phyloP scores from a whole-genome alignment of 345 rosid genomes.

The Salix exigua region DNA sequence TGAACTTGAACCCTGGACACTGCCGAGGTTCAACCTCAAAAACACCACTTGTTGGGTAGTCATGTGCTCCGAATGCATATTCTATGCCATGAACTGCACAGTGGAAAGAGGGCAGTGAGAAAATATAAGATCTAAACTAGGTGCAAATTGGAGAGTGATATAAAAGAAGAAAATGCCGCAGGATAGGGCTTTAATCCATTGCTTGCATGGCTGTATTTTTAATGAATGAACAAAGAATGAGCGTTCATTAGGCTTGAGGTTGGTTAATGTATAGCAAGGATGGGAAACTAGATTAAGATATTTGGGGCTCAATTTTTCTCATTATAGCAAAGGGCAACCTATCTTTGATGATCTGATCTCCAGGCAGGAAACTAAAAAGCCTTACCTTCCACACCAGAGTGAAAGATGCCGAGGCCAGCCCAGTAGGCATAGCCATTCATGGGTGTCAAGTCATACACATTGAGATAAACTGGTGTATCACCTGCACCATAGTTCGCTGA shows the following conservation, averaged over 20 bases:
- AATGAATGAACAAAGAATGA: neutral
- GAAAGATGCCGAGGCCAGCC: constrained; percentile 39
- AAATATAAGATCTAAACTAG: constrained; percentile 6
- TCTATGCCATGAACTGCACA: constrained; percentile 30
- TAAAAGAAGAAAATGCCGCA: neutral
- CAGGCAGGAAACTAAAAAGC: neutral
- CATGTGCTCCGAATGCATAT: constrained; percentile 36
- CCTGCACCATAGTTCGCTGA: constrained; percentile 23
- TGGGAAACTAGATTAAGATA: neutral
- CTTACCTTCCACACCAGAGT: constrained; percentile 34
- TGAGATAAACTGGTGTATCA: constrained; percentile 27
- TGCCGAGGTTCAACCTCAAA: constrained; percentile 32
- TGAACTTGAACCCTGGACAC: constrained; percentile 33
- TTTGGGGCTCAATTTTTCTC: neutral
- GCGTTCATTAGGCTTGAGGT: neutral
- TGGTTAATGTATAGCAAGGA: neutral
- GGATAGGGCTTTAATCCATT: neutral
- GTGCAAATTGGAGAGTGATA: neutral
- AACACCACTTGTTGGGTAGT: constrained; percentile 22
- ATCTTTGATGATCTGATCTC: neutral
- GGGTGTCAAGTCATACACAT: constrained; percentile 37
- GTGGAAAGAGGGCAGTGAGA: neutral
- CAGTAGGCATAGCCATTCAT: constrained; percentile 34
- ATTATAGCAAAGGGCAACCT: neutral
- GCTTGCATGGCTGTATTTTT: neutral